phyloP scores from a whole-genome alignment of 2,329 filamentous ascomycete species.

The Herpotrichia juniperi region DNA sequence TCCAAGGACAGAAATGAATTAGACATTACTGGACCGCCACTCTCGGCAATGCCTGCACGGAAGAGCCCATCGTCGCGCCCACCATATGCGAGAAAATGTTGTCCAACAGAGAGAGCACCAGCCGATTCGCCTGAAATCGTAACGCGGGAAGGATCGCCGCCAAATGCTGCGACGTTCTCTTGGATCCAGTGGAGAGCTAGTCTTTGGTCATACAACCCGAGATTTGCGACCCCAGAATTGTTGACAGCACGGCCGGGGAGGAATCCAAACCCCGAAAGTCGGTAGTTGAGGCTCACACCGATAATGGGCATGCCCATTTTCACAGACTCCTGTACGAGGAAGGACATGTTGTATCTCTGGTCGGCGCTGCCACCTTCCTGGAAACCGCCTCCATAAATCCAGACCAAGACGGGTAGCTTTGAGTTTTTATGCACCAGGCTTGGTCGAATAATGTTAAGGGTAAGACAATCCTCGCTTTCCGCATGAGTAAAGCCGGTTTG shows the following conservation, averaged over 20 bases:
- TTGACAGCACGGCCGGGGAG: conserved; percentile 46
- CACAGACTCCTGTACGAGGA: conserved; percentile 55
- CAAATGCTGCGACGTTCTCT: conserved; percentile 42
- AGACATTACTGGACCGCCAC: conserved; percentile 37
- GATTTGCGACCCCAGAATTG: conserved; percentile 49
- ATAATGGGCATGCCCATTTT: conserved; percentile 25
- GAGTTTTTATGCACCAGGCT: conserved; percentile 17
- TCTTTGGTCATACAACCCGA: conserved; percentile 34
- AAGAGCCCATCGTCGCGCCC: conserved; percentile 50
- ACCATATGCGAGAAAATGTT: conserved; percentile 45
- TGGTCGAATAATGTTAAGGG: conserved; percentile 27
- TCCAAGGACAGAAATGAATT: no score
- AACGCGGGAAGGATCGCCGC: conserved; percentile 24
- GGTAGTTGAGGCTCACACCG: conserved; percentile 33
- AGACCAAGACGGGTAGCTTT: conserved; percentile 49
- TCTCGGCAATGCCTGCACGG: conserved; percentile 48
- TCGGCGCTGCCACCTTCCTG: conserved; percentile 45
- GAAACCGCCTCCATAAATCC: conserved; percentile 13
- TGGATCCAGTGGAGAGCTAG: conserved; percentile 47
- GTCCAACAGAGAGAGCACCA: conserved; percentile 46
- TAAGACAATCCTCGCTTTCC: conserved; percentile 54
- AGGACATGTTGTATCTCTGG: conserved; percentile 64
- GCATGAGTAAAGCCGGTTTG: no score
- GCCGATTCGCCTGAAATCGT: conserved; percentile 47
- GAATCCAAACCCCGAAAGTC: conserved; percentile 66